phyloP scores from a whole-genome alignment of 139 green algal genomes.

The Chlamydomonas eustigma region DNA sequence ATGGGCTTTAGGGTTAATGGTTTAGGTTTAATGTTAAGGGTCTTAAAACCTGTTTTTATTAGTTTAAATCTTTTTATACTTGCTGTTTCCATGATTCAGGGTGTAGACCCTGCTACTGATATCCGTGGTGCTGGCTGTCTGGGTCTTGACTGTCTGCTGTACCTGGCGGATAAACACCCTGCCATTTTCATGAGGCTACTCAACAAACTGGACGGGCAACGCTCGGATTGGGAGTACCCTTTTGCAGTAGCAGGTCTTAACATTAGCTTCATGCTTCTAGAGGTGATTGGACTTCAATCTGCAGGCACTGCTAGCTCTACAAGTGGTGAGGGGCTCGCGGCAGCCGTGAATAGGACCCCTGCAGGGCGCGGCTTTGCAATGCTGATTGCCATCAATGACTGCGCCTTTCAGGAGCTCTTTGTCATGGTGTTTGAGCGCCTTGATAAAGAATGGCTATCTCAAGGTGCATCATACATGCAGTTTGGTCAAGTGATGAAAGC shows the following conservation, averaged over 20 bases:
- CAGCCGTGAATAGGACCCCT: neutral
- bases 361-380: conserved; percentile 38
- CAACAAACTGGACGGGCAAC: conserved; percentile 58
- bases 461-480: conserved; percentile 59
- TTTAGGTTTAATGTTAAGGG: too few species aligned
- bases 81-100: too few species aligned
- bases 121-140: conserved; percentile 74
- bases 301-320: too few species aligned
- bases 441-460: conserved; percentile 33
- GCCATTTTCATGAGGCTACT: conserved; percentile 46
- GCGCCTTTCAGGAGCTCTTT: conserved; percentile 63
- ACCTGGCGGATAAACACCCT: conserved; percentile 50
- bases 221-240: conserved; percentile 75
- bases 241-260: conserved; percentile 88
- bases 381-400: conserved; percentile 27
- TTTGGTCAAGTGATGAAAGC: conserved; percentile 33
- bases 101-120: conserved; percentile 68
- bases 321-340: neutral
- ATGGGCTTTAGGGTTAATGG: too few species aligned
- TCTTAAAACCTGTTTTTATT: too few species aligned
- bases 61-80: too few species aligned
- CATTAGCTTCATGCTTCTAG: neutral
- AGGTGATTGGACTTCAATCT: conserved; percentile 20
- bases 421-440: conserved; percentile 50
- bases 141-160: conserved; percentile 76